phyloP scores from a whole-genome alignment of 2,329 filamentous ascomycete species.

The Beauveria sp. region DNA sequence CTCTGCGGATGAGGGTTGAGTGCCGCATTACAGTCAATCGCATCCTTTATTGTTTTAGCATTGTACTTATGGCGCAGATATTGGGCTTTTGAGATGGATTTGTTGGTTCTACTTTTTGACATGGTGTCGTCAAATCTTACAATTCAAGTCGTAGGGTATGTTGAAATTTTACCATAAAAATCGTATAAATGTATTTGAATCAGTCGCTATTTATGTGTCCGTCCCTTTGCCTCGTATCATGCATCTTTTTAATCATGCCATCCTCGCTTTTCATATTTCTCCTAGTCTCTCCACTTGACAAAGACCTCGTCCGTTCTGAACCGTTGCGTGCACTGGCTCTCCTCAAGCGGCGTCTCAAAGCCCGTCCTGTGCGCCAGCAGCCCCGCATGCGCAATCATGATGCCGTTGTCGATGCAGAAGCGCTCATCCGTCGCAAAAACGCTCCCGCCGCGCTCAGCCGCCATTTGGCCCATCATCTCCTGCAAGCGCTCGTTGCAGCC shows the following conservation, averaged over 20 bases:
- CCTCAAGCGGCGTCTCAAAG: slow-evolving; percentile 65
- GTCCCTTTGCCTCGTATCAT: not conserved
- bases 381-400: slow-evolving; percentile 98
- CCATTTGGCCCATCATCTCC: slow-evolving; percentile 98
- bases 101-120: not conserved
- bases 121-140: not conserved
- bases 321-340: slow-evolving; percentile 78
- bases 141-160: not conserved
- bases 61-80: not conserved
- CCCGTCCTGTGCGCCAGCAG: slow-evolving; percentile 78
- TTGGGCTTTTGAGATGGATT: slow-evolving; percentile 3
- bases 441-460: slow-evolving; percentile 74
- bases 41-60: not conserved
- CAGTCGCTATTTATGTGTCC: not conserved
- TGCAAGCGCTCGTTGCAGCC: slow-evolving; percentile 92
- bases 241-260: not conserved
- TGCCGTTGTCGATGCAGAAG: slow-evolving; percentile 98
- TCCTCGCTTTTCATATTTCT: not conserved
- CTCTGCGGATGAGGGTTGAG: slow-evolving; percentile 40
- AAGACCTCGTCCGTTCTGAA: slow-evolving; percentile 78
- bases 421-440: slow-evolving; percentile 94
- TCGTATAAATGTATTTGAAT: not conserved
- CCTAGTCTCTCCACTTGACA: slow-evolving; percentile 66
- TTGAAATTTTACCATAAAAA: not conserved
- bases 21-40: not conserved